A percentile compares a stretch with the other conserved stretches of the same genome.
These are phyloP conservation scores for Epichloe uncinata DNA, from an alignment of 2,329 filamentous ascomycete species.

Conservation along the genomic window DNA sequence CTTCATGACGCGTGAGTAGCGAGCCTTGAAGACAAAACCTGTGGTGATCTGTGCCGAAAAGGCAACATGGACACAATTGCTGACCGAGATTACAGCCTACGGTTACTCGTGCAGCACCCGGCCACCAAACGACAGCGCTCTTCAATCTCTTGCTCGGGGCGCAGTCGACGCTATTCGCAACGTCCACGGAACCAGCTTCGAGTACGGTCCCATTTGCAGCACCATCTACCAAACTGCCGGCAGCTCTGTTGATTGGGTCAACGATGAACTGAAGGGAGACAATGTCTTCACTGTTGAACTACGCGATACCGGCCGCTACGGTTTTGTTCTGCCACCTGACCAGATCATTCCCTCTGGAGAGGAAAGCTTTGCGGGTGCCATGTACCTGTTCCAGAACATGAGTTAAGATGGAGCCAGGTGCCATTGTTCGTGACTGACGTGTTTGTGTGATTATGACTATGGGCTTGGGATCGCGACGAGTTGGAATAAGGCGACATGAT, in stretches of 20 bases:
- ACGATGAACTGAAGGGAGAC: conserved; percentile 28
- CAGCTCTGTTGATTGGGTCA: conserved; percentile 31
- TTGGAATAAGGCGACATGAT: not conserved
- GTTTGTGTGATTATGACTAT: not conserved
- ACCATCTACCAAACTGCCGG: conserved; percentile 47
- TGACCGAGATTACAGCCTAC: conserved; percentile 25
- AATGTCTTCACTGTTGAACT: conserved; percentile 29
- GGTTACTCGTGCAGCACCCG: conserved; percentile 42
- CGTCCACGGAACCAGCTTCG: conserved; percentile 26
- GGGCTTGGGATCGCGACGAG: not conserved
- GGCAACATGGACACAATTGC: not conserved
- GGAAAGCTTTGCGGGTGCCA: conserved; percentile 35
- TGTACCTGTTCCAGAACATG: conserved; percentile 42
- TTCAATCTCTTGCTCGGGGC: conserved; percentile 33
- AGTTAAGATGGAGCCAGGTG: conserved; percentile 11
- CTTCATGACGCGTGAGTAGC: conserved; percentile 44
- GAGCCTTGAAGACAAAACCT: not conserved
- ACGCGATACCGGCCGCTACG: conserved; percentile 21
- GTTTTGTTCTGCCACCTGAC: conserved; percentile 28
- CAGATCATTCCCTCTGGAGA: conserved; percentile 31
- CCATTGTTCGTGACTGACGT: not conserved
- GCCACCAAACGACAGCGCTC: conserved; percentile 32
- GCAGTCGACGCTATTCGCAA: conserved; percentile 36
- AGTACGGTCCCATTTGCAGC: conserved; percentile 40
- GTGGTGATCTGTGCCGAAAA: not conserved